Conservation (phyloP, 371 early-diverging fungal species). For the Circinella minor region DNA sequence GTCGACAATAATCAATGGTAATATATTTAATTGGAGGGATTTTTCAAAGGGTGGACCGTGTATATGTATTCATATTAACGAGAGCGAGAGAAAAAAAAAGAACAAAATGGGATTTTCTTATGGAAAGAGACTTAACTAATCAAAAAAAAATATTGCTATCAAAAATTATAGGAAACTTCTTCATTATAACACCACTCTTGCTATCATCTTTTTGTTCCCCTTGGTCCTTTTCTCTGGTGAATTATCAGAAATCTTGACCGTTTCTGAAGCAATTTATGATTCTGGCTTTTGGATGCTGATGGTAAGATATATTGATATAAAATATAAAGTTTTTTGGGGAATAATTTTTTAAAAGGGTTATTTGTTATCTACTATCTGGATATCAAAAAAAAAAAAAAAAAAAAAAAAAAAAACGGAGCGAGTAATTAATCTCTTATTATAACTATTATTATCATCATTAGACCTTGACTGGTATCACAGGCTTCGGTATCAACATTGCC, state of each 20-base stretch:
- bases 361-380: no score
- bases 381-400: no score
- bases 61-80: not conserved
- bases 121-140: not conserved
- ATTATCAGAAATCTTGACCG: constrained; percentile 50
- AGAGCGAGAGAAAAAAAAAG: not conserved
- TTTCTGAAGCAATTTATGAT: constrained; percentile 53
- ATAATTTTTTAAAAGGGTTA: not conserved
- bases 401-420: no score
- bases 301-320: constrained; percentile 35
- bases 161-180: constrained; percentile 58
- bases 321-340: not conserved
- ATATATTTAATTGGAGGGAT: constrained; percentile 3
- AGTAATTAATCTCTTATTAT: not conserved
- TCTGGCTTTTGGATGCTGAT: constrained; percentile 70
- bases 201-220: constrained; percentile 65
- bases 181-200: constrained; percentile 75
- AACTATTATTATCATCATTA: constrained; percentile 13
- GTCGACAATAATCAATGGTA: constrained; percentile 78
- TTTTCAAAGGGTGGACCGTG: no score
- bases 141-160: not conserved
- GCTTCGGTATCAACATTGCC: constrained; percentile 78
- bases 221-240: constrained; percentile 70
- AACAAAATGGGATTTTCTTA: no score
- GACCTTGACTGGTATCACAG: constrained; percentile 71